Conservation (phyloP, 768 basidiomycete species). For the Mycena rosella region DNA sequence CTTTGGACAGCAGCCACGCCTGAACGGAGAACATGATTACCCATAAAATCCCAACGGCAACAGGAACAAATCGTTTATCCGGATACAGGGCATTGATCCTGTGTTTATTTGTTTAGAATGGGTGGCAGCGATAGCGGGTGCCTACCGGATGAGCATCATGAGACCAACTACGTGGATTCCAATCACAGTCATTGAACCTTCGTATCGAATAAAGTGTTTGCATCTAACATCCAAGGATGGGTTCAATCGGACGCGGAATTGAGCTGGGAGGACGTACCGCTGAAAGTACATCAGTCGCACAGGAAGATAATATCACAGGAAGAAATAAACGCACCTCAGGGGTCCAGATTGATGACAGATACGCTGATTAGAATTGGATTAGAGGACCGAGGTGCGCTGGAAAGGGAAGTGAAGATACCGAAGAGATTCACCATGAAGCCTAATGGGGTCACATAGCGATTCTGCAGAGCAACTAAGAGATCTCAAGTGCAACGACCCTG, state of each 20-base stretch:
- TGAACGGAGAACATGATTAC: constrained; percentile 64
- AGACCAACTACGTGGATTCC: constrained; percentile 64
- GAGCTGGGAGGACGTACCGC: constrained; percentile 17
- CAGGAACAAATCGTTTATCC: constrained; percentile 43
- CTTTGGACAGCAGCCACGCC: constrained; percentile 64
- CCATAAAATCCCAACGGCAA: constrained; percentile 58
- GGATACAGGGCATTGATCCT: constrained; percentile 54
- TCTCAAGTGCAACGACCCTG: too few species aligned
- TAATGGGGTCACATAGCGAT: constrained; percentile 73
- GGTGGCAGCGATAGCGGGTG: background rate
- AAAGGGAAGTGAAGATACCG: too few species aligned
- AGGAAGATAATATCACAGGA: too few species aligned
- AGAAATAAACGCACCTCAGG: constrained; percentile 49
- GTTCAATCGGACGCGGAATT: background rate
- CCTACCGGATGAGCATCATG: constrained; percentile 73
- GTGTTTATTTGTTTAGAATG: too few species aligned
- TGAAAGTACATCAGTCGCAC: too few species aligned
- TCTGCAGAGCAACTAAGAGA: too few species aligned
- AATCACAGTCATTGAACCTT: constrained; percentile 66
- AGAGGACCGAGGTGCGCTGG: too few species aligned
- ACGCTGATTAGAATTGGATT: too few species aligned
- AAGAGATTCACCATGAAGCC: constrained; percentile 71
- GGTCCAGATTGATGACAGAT: constrained; percentile 57
- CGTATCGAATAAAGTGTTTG: constrained; percentile 61
- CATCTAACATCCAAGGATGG: too few species aligned